Evolutionary conservation across 192 early-diverging fungal genomes (phyloP).

Genomic region (Gamsiella multidivaricata): DNA sequence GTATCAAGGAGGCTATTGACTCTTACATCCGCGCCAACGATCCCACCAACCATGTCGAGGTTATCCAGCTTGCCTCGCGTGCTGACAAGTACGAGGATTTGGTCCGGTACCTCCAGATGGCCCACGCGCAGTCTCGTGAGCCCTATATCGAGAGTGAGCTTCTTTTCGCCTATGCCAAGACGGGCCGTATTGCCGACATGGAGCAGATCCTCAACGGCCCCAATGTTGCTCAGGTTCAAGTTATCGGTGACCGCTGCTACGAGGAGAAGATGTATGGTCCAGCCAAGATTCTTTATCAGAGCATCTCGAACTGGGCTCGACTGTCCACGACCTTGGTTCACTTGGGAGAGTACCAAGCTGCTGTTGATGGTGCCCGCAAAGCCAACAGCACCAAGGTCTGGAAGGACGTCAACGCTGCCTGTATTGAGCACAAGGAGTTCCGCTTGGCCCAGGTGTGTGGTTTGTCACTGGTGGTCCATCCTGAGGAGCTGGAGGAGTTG

Average conservation of each 20-base stretch:
- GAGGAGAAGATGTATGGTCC: constrained; percentile 92
- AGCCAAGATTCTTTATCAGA: constrained; percentile 94
- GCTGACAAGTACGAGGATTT: constrained; percentile 97
- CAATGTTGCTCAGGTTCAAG: constrained; percentile 94
- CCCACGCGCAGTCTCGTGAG: constrained; percentile 94
- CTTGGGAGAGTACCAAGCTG: constrained; percentile 93
- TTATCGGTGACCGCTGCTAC: constrained; percentile 96
- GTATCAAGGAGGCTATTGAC: constrained; percentile 95
- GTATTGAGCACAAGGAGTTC: constrained; percentile 95
- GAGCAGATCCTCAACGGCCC: constrained; percentile 94
- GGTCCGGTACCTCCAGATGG: constrained; percentile 94
- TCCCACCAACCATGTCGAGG: constrained; percentile 87
- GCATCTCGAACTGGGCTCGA: constrained; percentile 98
- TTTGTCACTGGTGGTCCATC: constrained; percentile 94
- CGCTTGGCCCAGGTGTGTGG: constrained; percentile 98
- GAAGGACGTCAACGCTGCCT: constrained; percentile 99
- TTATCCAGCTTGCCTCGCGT: constrained; percentile 81
- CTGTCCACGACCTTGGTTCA: constrained; percentile 96
- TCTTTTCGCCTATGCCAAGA: constrained; percentile 96
- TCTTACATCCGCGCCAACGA: constrained; percentile 98
- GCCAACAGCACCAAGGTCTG: constrained; percentile 98
- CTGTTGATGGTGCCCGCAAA: constrained; percentile 98
- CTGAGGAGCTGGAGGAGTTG: constrained; percentile 94
- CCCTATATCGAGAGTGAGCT: constrained; percentile 95
- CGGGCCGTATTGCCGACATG: constrained; percentile 87